These are phyloP conservation scores for Fusarium pininemorale DNA, from an alignment of 2,329 filamentous ascomycete species.

Conservation along the genomic window DNA sequence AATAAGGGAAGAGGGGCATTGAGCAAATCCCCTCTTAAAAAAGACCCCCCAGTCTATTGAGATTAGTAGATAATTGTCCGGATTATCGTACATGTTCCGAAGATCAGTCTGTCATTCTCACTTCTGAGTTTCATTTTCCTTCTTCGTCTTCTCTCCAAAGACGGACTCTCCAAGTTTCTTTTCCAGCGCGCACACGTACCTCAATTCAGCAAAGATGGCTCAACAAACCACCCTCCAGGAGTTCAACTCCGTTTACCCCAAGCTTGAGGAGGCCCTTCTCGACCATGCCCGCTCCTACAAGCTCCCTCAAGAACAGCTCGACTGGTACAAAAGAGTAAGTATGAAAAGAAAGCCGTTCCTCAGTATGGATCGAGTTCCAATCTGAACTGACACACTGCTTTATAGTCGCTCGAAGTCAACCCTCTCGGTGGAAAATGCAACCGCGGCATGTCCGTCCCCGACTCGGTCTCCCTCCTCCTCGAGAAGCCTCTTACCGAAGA, in stretches of 20 bases:
- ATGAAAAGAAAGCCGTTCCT: not conserved
- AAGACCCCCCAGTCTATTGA: not conserved
- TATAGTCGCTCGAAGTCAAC: conserved; percentile 79
- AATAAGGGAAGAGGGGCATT: conserved; percentile 42
- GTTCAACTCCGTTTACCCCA: conserved; percentile 91
- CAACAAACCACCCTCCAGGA: conserved; percentile 82
- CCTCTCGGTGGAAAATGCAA: conserved; percentile 97
- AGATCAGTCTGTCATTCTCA: conserved; percentile 3
- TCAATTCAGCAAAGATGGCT: conserved; percentile 57
- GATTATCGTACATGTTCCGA: conserved; percentile 38
- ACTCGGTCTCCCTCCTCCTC: conserved; percentile 85
- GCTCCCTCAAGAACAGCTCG: conserved; percentile 79
- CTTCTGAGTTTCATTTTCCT: conserved; percentile 8
- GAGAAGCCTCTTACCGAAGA: conserved; percentile 75
- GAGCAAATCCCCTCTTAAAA: not conserved
- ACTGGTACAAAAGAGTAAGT: conserved; percentile 85
- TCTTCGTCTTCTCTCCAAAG: conserved; percentile 4
- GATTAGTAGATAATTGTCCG: conserved; percentile 8
- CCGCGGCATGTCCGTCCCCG: conserved; percentile 96
- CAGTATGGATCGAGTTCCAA: not conserved
- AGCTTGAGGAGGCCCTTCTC: conserved; percentile 83
- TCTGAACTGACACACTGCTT: not conserved
- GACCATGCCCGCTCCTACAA: conserved; percentile 84
- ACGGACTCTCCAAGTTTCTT: conserved; percentile 8
- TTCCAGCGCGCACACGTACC: not conserved